Evolutionary conservation across 2,329 filamentous ascomycete species (phyloP), one percentile per base, ranked within the genome.

Genomic region (Endoconidiophora laricicola): DNA sequence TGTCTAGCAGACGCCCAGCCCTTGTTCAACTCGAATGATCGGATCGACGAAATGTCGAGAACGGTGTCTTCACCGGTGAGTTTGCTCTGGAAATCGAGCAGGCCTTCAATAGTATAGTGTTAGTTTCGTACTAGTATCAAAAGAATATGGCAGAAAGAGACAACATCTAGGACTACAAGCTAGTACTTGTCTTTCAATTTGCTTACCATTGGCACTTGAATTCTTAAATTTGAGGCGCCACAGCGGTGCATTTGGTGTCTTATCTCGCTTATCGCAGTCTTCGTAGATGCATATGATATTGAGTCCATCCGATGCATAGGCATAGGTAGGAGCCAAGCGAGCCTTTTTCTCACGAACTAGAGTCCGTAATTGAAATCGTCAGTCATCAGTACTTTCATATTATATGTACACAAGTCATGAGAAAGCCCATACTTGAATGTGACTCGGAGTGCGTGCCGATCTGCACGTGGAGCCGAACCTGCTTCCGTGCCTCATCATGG

Each of bases 31-130:
- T 37, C 37, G 4, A 50, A 18, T n/a, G 49, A 46, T 7, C 26
- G 43, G 23, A 50, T 46, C 14, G 43, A 50, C 6, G 49, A 46
- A 7, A 50, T 43, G 9, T 46, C 37, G n/a, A 50, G 43, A 10
- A 37, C 43, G 10, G 46, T 44, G 12, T 45, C 16, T 46, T 50
- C 49, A 7, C 49, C 37, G 4, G 49, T 50, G 9, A 50, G 20
- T 6, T n/a, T 22, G n/a, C 42, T 33, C 22, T 50, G 49, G 38
- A 50, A 50, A 14, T 36, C 33, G 12, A 46, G 36, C 7, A 50
- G 43, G 26, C 46, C 42, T 45, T 24, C 4, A 20, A 24, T 44
- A 23, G 20, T 6, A 9, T 4, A 24, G 29, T 12, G 29, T 33
- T 33, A 33, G 29, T 33, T 6, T 33, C 7, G 29, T 33, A 33